Evolutionary conservation across 306 rosid genomes (phyloP).

Genomic region (Luffa aegyptiaca): DNA sequence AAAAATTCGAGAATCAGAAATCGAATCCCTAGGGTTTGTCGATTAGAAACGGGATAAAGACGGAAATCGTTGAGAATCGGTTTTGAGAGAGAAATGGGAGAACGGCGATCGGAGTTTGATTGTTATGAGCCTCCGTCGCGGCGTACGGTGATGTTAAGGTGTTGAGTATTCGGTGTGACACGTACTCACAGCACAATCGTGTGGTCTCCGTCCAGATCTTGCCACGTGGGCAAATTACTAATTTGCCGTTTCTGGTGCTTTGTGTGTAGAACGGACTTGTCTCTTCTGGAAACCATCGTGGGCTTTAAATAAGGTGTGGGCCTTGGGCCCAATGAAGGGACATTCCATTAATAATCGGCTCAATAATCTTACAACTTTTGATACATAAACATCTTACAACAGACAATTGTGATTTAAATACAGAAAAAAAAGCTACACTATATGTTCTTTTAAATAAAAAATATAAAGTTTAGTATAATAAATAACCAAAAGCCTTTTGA

Average conservation of each 20-base stretch:
- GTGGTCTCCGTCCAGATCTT: background rate
- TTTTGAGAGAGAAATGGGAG: background rate
- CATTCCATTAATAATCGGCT: background rate
- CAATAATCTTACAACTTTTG: background rate
- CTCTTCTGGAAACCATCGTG: background rate
- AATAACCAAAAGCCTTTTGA: too few relatives aligned
- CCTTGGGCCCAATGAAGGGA: background rate
- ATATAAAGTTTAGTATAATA: too few relatives aligned
- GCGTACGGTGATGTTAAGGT: background rate
- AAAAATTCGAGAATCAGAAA: background rate
- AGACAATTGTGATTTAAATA: too few relatives aligned
- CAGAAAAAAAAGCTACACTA: too few relatives aligned
- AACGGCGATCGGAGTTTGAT: conserved; percentile 2
- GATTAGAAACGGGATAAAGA: background rate
- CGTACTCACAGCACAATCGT: background rate
- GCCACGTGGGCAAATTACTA: background rate
- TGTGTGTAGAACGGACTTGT: background rate
- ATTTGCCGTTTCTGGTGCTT: background rate
- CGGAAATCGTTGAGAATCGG: background rate
- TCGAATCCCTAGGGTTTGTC: background rate
- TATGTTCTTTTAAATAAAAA: too few relatives aligned
- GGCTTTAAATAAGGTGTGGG: background rate
- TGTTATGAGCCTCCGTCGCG: background rate
- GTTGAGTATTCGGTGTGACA: background rate
- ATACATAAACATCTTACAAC: too few relatives aligned